Evolutionary conservation across 345 rosid species (phyloP).

Genomic region (Tarenaya hassleriana): DNA sequence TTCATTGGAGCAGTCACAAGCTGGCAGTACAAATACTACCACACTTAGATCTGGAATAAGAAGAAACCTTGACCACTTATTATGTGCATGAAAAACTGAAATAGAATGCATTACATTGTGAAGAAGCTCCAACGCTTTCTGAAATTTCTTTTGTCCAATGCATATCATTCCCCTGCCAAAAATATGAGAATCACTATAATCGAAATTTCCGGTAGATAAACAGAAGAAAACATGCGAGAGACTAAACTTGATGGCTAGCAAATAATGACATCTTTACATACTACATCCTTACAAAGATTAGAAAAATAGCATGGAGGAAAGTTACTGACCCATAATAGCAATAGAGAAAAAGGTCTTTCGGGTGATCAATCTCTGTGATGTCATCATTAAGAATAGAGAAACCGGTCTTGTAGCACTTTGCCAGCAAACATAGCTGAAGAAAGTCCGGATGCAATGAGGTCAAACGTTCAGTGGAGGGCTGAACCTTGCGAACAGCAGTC

Average conservation of each 20-base stretch:
- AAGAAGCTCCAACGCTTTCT: constrained; percentile 87
- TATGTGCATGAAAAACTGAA: constrained; percentile 12
- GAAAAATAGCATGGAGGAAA: constrained; percentile 17
- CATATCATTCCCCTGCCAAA: constrained; percentile 85
- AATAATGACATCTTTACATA: neutral
- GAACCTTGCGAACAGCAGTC: constrained; percentile 66
- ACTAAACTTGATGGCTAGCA: constrained; percentile 1
- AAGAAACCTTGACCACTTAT: neutral
- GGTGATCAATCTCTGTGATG: constrained; percentile 81
- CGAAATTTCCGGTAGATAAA: neutral
- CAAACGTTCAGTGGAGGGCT: constrained; percentile 62
- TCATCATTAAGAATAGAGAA: constrained; percentile 76
- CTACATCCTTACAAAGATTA: neutral
- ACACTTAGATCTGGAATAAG: constrained; percentile 15
- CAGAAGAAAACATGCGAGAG: neutral
- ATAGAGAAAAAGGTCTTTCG: constrained; percentile 80
- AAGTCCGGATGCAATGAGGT: constrained; percentile 83
- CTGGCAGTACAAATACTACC: constrained; percentile 35
- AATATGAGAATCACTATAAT: constrained; percentile 5
- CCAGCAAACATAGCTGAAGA: constrained; percentile 75
- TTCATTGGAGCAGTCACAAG: constrained; percentile 93
- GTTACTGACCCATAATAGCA: constrained; percentile 81
- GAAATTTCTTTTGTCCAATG: constrained; percentile 73
- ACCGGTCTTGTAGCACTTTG: constrained; percentile 74
- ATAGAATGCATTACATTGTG: constrained; percentile 46